phyloP scores from a whole-genome alignment of 1,284 basidiomycete genomes.

The Meira nashicola region DNA sequence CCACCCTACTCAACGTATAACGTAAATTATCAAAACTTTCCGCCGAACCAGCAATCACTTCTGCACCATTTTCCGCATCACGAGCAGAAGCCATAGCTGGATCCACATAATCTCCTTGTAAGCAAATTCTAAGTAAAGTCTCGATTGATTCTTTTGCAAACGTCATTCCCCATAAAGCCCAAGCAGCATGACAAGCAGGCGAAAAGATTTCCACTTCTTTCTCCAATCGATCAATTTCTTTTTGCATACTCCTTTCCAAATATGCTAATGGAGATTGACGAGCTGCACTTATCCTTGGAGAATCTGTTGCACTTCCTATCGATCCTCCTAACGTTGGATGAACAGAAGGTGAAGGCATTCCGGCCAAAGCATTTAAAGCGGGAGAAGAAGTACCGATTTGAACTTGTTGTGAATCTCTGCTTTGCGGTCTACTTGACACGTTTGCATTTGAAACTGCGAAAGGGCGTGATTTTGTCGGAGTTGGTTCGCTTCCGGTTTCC shows the following conservation, averaged over 20 bases:
- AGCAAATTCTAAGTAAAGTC: constrained; percentile 18
- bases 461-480: not conserved
- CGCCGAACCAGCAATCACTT: constrained; percentile 21
- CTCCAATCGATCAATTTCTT: constrained; percentile 46
- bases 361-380: not conserved
- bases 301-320: not conserved
- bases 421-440: too few relatives aligned
- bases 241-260: constrained; percentile 30
- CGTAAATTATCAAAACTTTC: constrained; percentile 46
- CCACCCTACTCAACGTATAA: constrained; percentile 43
- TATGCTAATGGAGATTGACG: constrained; percentile 19
- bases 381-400: not conserved
- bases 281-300: not conserved
- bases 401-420: not conserved
- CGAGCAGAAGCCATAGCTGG: too few relatives aligned
- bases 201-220: constrained; percentile 43
- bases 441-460: not conserved
- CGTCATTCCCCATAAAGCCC: constrained; percentile 50
- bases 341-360: not conserved
- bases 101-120: too few relatives aligned
- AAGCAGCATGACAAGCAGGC: constrained; percentile 45
- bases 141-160: constrained; percentile 43
- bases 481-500: not conserved
- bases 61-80: not conserved
- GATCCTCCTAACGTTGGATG: not conserved